Evolutionary conservation across 345 rosid genomes (phyloP).

Genomic region (Rhodamnia argentea): DNA sequence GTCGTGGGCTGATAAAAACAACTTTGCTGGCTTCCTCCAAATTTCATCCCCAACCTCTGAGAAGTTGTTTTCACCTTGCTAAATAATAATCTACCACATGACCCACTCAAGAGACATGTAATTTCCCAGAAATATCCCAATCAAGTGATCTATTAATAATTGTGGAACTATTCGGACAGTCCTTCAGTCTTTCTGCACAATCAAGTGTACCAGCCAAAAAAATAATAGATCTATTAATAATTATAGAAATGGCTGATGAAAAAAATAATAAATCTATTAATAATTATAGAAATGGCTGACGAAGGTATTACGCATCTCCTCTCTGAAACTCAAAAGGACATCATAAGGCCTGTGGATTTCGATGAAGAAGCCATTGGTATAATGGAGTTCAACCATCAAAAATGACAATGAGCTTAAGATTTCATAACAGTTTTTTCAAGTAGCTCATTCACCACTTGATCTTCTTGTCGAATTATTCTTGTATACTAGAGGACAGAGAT

Average conservation of each 20-base stretch:
- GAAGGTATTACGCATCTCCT: rapidly evolving
- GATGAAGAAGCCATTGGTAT: background rate
- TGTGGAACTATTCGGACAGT: too few relatives aligned
- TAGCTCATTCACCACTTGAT: background rate
- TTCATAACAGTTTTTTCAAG: background rate
- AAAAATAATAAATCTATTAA: too few relatives aligned
- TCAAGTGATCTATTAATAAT: too few relatives aligned
- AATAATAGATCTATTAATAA: too few relatives aligned
- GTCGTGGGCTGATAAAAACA: too few relatives aligned
- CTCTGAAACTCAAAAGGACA: background rate
- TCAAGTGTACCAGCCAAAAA: too few relatives aligned
- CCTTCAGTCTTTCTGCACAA: too few relatives aligned
- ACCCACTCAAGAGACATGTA: background rate
- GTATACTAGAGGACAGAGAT: background rate
- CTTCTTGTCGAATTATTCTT: background rate
- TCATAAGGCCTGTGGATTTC: rapidly evolving
- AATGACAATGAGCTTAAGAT: background rate
- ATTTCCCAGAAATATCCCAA: too few relatives aligned
- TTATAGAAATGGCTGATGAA: too few relatives aligned
- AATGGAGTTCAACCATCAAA: too few relatives aligned
- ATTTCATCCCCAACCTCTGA: background rate
- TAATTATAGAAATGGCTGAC: background rate
- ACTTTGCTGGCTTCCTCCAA: background rate
- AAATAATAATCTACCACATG: background rate
- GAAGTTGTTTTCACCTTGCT: background rate